phyloP scores from a whole-genome alignment of 2,329 filamentous ascomycete genomes.

The Cladosporium sphaerospermum region DNA sequence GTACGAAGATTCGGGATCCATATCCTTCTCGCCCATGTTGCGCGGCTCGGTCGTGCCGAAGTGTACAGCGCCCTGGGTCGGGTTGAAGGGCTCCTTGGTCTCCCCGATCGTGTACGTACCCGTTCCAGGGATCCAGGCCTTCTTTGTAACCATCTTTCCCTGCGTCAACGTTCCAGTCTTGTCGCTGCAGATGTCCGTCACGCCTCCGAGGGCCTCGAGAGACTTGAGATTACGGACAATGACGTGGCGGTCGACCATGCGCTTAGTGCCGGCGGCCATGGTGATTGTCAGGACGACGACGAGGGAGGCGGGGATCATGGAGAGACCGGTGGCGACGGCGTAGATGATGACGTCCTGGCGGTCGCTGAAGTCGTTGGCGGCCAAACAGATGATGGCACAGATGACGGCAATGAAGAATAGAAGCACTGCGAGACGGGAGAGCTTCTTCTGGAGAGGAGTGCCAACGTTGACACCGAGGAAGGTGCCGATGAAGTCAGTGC shows the following conservation, averaged over 20 bases:
- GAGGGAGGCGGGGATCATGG: constrained; percentile 54
- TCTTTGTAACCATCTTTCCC: constrained; percentile 58
- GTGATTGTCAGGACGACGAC: constrained; percentile 35
- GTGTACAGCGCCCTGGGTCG: constrained; percentile 55
- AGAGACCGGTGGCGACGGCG: constrained; percentile 55
- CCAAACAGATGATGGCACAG: constrained; percentile 63
- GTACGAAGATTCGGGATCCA: constrained; percentile 13
- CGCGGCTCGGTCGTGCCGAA: constrained; percentile 15
- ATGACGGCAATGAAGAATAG: constrained; percentile 70
- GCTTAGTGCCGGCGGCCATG: constrained; percentile 53
- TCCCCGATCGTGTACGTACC: constrained; percentile 57
- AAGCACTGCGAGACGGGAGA: constrained; percentile 77
- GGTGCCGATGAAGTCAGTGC: constrained; percentile 52
- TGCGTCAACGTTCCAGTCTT: constrained; percentile 57
- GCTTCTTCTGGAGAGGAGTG: constrained; percentile 76
- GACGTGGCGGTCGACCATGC: constrained; percentile 59
- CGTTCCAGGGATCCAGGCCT: constrained; percentile 54
- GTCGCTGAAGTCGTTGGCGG: constrained; percentile 52
- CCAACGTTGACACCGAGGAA: constrained; percentile 67
- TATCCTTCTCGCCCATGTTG: constrained; percentile 10
- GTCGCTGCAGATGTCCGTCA: constrained; percentile 63
- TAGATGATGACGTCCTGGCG: constrained; percentile 58
- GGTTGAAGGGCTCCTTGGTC: constrained; percentile 53
- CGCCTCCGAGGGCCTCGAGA: constrained; percentile 58
- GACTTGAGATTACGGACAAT: constrained; percentile 60